Evolutionary conservation across 345 rosid genomes (phyloP).

Genomic region (Lumnitzera racemosa): DNA sequence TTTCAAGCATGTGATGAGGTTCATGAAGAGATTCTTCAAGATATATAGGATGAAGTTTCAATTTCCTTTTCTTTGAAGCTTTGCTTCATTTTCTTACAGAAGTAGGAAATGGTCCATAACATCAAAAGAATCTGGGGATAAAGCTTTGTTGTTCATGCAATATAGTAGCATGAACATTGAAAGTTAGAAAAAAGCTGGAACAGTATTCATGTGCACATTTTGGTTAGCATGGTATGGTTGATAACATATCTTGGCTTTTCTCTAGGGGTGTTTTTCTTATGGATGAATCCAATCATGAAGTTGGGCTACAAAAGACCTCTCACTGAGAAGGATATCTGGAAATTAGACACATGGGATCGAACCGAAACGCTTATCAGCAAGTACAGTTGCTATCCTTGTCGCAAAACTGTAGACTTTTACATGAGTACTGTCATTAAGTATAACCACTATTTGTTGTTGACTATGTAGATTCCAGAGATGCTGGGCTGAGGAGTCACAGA

Average conservation of each 20-base stretch:
- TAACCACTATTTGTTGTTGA: constrained; percentile 16
- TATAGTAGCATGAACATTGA: no score
- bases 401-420: background rate
- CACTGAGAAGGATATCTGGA: constrained; percentile 93
- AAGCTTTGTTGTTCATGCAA: no score
- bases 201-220: no score
- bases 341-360: constrained; percentile 84
- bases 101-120: no score
- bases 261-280: constrained; percentile 56
- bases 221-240: no score
- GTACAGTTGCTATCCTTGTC: constrained; percentile 23
- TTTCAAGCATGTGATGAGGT: no score
- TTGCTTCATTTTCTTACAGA: no score
- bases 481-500: constrained; percentile 78
- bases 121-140: no score
- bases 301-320: constrained; percentile 80
- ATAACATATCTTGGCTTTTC: constrained; percentile 1
- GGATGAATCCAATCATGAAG: constrained; percentile 91
- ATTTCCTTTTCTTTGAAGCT: no score
- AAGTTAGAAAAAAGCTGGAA: no score
- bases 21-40: no score
- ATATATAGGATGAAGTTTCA: no score
- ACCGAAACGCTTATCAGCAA: constrained; percentile 68
- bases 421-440: background rate
- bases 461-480: constrained; percentile 63